Base-by-base conservation (phyloP, 495 filamentous ascomycete genomes). In the Tuber magnatum region DNA sequence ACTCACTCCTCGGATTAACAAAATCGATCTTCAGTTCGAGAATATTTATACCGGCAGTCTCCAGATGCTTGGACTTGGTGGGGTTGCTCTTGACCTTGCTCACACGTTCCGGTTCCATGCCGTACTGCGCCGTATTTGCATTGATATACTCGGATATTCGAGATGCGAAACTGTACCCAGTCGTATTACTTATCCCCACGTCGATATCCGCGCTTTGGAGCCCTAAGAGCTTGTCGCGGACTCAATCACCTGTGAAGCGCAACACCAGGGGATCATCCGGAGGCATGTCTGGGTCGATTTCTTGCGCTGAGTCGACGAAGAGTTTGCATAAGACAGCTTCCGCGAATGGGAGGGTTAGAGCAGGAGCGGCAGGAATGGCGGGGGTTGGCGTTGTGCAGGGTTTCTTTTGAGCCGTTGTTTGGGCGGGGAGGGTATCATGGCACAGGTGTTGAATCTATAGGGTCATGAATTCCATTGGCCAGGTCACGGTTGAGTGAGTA, bases 231-330 rank as follows among this genome's bases (percentile, higher is more conserved):
- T 97, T 98, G 86, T 99, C 95, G 65, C 95, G 90, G 40, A 99
- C 96, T 96, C 95, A 99, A n/a, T 96, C 95, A 61, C 95, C 95
- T 18, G 96, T 94, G 84, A 94, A 97, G 20, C 95, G 92, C n/a
- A 99, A 86, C 4, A 90, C 85, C 1, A 89, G 81, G 74, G 46
- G 61, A 22, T 48, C 46, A n/a, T 35, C 24, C 10, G 9, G 44
- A 71, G 41, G 18, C 43, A 61, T 8, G 43, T 65, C 40, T 12
- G 70, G 32, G 68, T 81, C 77, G 65, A 83, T 83, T 2, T 75
- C 74, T 10, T 73, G 68, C 12, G 78, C 72, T n/a, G 73, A 71
- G 22, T 81, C 74, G 46, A 82, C 39, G 39, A 84, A 74, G 10
- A 83, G 76, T 39, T 75, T 68, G 48, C 78, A 75, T 4, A 82